Conservation (phyloP, 2,329 filamentous ascomycete genomes). For the Colletotrichum godetiae region DNA sequence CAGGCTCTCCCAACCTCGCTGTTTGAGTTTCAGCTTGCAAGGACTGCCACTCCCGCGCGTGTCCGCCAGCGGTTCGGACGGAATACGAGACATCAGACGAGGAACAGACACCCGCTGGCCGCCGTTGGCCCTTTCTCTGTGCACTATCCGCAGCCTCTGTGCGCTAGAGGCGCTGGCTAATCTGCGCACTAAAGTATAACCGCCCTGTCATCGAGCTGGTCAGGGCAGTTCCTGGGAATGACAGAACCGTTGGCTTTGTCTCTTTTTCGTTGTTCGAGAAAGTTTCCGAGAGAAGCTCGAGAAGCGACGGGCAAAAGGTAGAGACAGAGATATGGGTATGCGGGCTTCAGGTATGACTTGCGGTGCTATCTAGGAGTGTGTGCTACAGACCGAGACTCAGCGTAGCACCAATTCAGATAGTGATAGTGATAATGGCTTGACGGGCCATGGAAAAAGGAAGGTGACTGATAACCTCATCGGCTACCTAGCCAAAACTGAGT, state of each 20-base stretch:
- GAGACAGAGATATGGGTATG: neutral
- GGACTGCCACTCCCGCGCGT: constrained; percentile 9
- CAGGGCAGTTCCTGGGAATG: neutral
- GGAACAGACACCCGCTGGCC: neutral
- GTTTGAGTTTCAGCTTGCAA: constrained; percentile 32
- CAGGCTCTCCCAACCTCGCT: neutral
- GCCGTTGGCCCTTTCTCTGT: constrained; percentile 9
- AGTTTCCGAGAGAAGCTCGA: neutral
- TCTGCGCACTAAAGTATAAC: neutral
- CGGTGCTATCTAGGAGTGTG: neutral
- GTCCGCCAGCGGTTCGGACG: constrained; percentile 24
- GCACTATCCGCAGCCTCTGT: constrained; percentile 13
- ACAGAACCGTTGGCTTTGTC: neutral
- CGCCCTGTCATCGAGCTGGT: neutral
- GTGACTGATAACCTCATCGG: neutral
- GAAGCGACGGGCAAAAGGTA: no score
- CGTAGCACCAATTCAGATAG: neutral
- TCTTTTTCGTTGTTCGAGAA: neutral
- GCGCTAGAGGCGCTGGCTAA: neutral
- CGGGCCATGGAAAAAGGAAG: neutral
- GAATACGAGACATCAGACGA: constrained; percentile 34
- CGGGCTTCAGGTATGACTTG: neutral
- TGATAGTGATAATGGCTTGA: neutral
- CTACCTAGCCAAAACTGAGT: neutral
- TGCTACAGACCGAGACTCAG: neutral